These are phyloP conservation scores for Mycena indigotica DNA, from an alignment of 768 basidiomycete species.

Conservation along the genomic window DNA sequence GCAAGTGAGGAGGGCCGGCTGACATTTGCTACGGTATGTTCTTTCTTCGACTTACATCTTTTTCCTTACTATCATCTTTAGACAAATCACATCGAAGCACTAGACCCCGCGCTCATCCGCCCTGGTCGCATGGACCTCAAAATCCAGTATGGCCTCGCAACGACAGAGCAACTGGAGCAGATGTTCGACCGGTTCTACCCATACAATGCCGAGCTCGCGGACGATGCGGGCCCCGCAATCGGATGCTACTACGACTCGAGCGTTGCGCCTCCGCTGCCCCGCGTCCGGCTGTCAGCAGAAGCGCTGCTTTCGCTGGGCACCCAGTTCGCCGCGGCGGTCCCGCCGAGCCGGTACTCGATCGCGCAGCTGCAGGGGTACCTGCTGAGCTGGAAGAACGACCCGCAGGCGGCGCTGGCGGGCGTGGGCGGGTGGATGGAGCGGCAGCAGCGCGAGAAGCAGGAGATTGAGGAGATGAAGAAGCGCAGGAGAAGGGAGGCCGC, in stretches of 20 bases:
- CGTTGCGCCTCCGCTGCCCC: background rate
- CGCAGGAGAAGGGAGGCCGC: slow-evolving; percentile 16
- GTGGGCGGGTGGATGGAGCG: slow-evolving; percentile 45
- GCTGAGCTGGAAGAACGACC: slow-evolving; percentile 45
- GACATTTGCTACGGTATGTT: slow-evolving; percentile 58
- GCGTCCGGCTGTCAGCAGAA: background rate
- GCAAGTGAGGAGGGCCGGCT: slow-evolving; percentile 64
- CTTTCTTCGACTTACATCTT: background rate
- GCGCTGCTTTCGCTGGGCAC: slow-evolving; percentile 36
- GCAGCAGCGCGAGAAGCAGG: slow-evolving; percentile 35
- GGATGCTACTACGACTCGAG: slow-evolving; percentile 7
- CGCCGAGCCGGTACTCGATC: slow-evolving; percentile 53
- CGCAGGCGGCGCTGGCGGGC: slow-evolving; percentile 34
- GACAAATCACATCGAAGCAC: slow-evolving; percentile 59
- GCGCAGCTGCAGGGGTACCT: slow-evolving; percentile 67
- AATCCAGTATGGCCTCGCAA: slow-evolving; percentile 54
- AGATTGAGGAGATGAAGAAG: slow-evolving; percentile 34
- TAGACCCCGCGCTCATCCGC: slow-evolving; percentile 58
- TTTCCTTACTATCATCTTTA: slow-evolving; percentile 22
- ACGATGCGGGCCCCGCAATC: slow-evolving; percentile 17
- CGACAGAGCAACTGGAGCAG: slow-evolving; percentile 45
- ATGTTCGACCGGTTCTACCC: slow-evolving; percentile 58
- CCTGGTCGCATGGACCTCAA: slow-evolving; percentile 61
- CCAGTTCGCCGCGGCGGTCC: slow-evolving; percentile 46
- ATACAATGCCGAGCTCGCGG: slow-evolving; percentile 20